A percentile compares a stretch with the other conserved stretches of the same genome.
Conservation (phyloP, 495 filamentous ascomycete species). For the Lentithecium fluviatile region DNA sequence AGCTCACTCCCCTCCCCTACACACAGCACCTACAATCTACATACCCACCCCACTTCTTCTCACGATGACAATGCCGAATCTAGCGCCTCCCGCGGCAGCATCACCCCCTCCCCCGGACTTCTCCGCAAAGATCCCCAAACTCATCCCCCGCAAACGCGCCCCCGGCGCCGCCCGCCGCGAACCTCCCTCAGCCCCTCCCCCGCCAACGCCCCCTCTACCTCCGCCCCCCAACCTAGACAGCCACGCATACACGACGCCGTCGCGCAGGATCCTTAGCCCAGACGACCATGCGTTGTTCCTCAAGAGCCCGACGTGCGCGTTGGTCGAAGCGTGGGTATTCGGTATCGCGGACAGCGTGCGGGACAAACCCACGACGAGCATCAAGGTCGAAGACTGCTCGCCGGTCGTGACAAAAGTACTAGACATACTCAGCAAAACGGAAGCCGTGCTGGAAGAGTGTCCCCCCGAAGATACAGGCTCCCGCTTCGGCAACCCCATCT, state of each 20-base stretch:
- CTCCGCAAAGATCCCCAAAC: constrained; percentile 14
- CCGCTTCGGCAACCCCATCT: constrained; percentile 90
- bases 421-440: constrained; percentile 65
- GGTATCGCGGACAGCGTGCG: constrained; percentile 77
- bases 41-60: neutral
- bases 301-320: constrained; percentile 69
- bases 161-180: neutral
- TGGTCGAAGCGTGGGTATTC: constrained; percentile 82
- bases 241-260: constrained; percentile 63
- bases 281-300: constrained; percentile 81
- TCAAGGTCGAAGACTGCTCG: constrained; percentile 55
- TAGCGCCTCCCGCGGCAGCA: neutral
- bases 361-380: constrained; percentile 68
- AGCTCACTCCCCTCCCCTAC: too few species aligned
- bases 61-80: neutral
- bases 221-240: constrained; percentile 63
- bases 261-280: constrained; percentile 73
- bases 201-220: constrained; percentile 69
- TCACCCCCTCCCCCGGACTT: constrained; percentile 1
- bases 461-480: constrained; percentile 85
- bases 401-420: constrained; percentile 63
- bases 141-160: constrained; percentile 26
- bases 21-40: too few species aligned
- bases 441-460: constrained; percentile 59
- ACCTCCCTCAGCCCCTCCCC: constrained; percentile 42